A percentile compares a stretch with the other conserved stretches of the same genome.
Conservation (phyloP, 495 filamentous ascomycete genomes). For the Aspergillus coremiiformis region DNA sequence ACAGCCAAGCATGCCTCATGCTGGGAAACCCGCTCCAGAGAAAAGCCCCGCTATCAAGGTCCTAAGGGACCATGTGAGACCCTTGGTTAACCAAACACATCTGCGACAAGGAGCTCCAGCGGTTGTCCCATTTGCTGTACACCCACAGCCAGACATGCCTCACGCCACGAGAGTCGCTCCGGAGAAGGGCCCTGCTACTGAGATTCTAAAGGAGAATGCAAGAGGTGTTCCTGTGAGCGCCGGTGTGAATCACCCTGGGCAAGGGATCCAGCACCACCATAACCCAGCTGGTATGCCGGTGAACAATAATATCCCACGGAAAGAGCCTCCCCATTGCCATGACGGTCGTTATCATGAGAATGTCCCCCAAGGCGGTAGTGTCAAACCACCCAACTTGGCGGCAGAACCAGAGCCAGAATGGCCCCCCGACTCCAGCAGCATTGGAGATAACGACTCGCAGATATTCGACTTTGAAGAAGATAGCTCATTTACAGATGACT, state of each 20-base stretch:
- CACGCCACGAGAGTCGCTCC: background rate
- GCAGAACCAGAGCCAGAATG: constrained; percentile 10
- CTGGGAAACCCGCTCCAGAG: background rate
- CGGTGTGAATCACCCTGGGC: background rate
- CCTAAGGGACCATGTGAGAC: background rate
- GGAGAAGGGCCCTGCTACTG: background rate
- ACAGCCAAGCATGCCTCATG: background rate
- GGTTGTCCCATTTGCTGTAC: background rate
- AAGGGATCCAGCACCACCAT: background rate
- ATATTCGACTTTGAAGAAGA: constrained; percentile 5
- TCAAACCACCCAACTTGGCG: background rate
- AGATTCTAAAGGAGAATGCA: background rate
- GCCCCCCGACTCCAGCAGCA: constrained; percentile 10
- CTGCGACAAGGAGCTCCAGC: background rate
- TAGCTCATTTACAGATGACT: constrained; percentile 9
- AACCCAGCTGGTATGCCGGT: background rate
- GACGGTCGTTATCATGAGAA: background rate
- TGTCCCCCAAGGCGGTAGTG: background rate
- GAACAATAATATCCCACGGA: background rate
- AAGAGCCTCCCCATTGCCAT: background rate
- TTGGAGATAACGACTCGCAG: constrained; percentile 13
- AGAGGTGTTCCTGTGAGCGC: background rate
- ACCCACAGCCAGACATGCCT: background rate
- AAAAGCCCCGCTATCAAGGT: background rate
- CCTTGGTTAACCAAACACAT: too few relatives aligned